These are phyloP conservation scores for Nitzschia sp. DNA, from an alignment of 108 stramenopile species.

Conservation along the genomic window DNA sequence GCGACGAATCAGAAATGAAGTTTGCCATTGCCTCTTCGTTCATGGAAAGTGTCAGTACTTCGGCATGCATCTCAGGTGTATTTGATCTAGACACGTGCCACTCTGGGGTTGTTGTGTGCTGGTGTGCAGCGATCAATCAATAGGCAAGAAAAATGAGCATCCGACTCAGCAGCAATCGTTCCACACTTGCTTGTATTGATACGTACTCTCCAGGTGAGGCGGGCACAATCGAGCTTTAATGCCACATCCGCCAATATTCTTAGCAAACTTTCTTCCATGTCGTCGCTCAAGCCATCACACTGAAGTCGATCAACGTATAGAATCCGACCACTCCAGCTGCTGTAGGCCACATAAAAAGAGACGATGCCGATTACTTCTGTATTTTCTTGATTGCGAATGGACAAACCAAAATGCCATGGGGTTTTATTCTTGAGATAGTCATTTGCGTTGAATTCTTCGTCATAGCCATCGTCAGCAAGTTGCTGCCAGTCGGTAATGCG, in stretches of 20 bases:
- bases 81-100: constrained; percentile 3
- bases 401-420: constrained; percentile 16
- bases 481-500: not conserved
- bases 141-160: constrained; percentile 10
- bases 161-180: not conserved
- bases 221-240: constrained; percentile 20
- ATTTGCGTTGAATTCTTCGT: not conserved
- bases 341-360: constrained; percentile 42
- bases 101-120: constrained; percentile 20
- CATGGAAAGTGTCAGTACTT: constrained; percentile 22
- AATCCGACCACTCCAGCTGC: constrained; percentile 44
- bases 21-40: constrained; percentile 17
- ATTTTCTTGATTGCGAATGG: not conserved
- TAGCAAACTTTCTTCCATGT: not conserved
- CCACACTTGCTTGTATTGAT: not conserved
- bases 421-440: constrained; percentile 1
- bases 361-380: not conserved
- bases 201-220: constrained; percentile 28
- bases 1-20: not conserved
- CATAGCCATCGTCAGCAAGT: not conserved
- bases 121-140: not conserved
- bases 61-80: constrained; percentile 2
- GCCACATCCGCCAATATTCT: constrained; percentile 19
- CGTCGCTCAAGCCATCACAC: not conserved
- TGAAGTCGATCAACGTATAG: constrained; percentile 30